Conservation (phyloP, 2,329 filamentous ascomycete genomes). For the Neofusicoccum sp. region DNA sequence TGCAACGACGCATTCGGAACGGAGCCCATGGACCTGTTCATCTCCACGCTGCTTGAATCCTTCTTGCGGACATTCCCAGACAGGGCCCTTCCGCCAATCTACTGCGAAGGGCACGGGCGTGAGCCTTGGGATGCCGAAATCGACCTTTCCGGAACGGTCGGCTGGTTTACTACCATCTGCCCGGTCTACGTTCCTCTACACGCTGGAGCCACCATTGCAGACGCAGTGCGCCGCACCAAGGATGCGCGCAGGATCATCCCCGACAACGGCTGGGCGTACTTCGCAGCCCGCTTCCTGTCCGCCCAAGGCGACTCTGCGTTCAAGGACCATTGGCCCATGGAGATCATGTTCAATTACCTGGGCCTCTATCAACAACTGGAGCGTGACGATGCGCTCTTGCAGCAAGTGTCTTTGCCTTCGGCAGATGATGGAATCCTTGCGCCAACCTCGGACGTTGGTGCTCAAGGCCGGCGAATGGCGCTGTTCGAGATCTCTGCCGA, state of each 20-base stretch:
- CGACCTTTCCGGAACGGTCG: slow-evolving; percentile 25
- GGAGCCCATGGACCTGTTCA: slow-evolving; percentile 12
- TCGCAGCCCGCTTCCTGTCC: not conserved
- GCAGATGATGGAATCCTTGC: not conserved
- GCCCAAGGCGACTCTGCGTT: not conserved
- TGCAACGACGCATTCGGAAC: slow-evolving; percentile 10
- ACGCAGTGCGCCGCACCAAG: not conserved
- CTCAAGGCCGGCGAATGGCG: slow-evolving; percentile 42
- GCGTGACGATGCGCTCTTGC: slow-evolving; percentile 22
- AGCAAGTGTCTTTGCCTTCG: not conserved
- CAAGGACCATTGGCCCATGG: slow-evolving; percentile 36
- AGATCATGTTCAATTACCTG: slow-evolving; percentile 59
- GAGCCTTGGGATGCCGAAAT: slow-evolving; percentile 24
- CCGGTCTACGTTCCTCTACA: not conserved
- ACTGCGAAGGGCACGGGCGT: slow-evolving; percentile 25
- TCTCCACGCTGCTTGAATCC: not conserved
- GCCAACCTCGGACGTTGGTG: slow-evolving; percentile 1
- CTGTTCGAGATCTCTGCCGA: slow-evolving; percentile 55
- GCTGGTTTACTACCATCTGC: slow-evolving; percentile 23
- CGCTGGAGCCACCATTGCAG: not conserved
- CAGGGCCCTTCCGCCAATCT: slow-evolving; percentile 18
- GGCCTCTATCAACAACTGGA: slow-evolving; percentile 53
- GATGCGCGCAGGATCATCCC: not conserved
- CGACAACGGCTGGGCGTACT: slow-evolving; percentile 7
- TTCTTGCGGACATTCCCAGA: slow-evolving; percentile 11